Evolutionary conservation across 768 basidiomycete species (phyloP), one percentile per base, ranked within the genome.

Genomic region (Exidia glandulosa): DNA sequence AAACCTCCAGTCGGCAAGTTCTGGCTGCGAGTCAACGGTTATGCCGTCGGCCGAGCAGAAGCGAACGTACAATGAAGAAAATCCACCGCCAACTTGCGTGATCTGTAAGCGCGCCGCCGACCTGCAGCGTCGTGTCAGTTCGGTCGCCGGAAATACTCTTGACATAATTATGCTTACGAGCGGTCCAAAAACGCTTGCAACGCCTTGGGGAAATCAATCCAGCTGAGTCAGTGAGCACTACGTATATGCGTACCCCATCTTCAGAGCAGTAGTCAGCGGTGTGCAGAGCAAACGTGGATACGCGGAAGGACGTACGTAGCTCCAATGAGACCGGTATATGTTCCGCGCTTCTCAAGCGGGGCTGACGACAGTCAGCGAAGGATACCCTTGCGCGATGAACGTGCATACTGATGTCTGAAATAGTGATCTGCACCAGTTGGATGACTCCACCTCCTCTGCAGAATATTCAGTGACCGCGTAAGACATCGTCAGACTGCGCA

Each of bases 251-350:
- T 19, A 54, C 50, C 50, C 50, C 50, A 54, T 13, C 50, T 54
- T 13, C 27, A 54, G 10, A 19, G 36, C n/a, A n/a, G 48, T n/a
- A n/a, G 14, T 25, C 9, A 16, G 48, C 9, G 48, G 10, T 7
- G 2, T 10, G 23, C 10, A 23, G 23, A 5, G 56, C 13, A 9
- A 16, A 34, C 19, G 7, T 23, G 55, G 16, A 19, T 32, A 41
- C 23, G 64, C 0, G 69, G 68, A 23, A 66, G 41, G 2, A 73
- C 75, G 68, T 71, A 73, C 1, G 68, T 65, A 0, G 69, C 68
- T 14, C 71, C 67, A 27, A 68, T 64, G 27, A 64, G 56, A n/a
- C 67, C 71, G 30, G 67, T 64, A 55, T 66, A 73, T 25, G 65
- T 64, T 2, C 72, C 74, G 50, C 74, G 63, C 45, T 61, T 57